Conservation (phyloP, 805 yeast species). For the Ogataea glucozyma region DNA sequence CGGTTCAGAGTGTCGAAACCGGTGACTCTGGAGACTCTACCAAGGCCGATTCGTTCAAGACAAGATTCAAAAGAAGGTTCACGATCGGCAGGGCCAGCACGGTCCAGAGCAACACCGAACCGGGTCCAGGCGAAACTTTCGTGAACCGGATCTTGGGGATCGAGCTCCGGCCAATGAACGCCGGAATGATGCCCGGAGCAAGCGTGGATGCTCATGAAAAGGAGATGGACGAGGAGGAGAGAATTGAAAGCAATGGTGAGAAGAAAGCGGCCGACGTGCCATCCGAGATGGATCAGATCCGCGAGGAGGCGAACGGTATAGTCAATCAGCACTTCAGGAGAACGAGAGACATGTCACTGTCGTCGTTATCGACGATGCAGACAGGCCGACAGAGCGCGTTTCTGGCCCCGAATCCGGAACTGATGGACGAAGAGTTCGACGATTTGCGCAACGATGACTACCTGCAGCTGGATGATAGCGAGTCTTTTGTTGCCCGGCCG, state of each 20-base stretch:
- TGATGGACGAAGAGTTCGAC: constrained; percentile 32
- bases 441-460: constrained; percentile 35
- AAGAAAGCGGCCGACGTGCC: constrained; percentile 30
- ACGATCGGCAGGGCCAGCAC: constrained; percentile 13
- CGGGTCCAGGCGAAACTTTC: constrained; percentile 10
- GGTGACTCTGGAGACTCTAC: constrained; percentile 3
- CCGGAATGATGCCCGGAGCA: constrained; percentile 23
- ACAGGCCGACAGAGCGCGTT: constrained; percentile 12
- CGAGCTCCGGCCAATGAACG: constrained; percentile 13
- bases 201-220: constrained; percentile 23
- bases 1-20: not conserved
- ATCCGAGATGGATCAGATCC: constrained; percentile 43
- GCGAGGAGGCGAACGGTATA: constrained; percentile 55
- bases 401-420: constrained; percentile 38
- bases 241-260: constrained; percentile 36
- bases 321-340: constrained; percentile 47
- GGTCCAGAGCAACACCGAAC: not conserved
- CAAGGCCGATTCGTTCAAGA: constrained; percentile 15
- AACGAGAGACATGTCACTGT: constrained; percentile 26
- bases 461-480: constrained; percentile 48
- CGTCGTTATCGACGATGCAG: constrained; percentile 19
- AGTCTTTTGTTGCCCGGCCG: constrained; percentile 45
- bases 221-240: constrained; percentile 41
- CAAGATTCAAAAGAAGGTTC: constrained; percentile 21
- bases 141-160: constrained; percentile 15